Evolutionary conservation across 2,329 filamentous ascomycete species (phyloP), one percentile per base, ranked within the genome.

Genomic region (Cucurbitaria berberidis): DNA sequence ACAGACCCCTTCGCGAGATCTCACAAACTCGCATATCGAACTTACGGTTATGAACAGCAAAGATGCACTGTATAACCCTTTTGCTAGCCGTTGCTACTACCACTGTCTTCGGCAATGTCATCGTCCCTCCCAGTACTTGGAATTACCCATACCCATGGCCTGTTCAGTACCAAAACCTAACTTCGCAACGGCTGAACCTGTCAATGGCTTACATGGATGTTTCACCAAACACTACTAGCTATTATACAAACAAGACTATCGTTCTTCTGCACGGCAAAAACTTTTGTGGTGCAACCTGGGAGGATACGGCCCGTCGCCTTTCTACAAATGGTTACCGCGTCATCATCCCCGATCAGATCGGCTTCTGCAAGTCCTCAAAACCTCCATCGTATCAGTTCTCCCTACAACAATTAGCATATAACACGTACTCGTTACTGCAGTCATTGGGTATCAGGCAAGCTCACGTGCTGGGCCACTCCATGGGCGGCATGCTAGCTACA

Each of bases 171-270:
- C 82, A 80, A 68, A 72, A 68, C 36, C 79, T 84, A 60, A 70
- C 67, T 1, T 81, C 80, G 35, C 81, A 84, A 65, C 67, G 70
- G 13, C 74, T 78, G 42, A 66, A 76, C n/a, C 68, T 84, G 22
- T 75, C 81, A 36, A 84, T 84, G 82, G 81, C 81, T 15, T 84
- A 82, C 59, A 83, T 84, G 80, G 82, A 84, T 55, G 62, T 84
- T 21, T 45, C 68, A 11, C 79, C 80, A 7, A 67, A 61, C 1
- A 55, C 47, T 34, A 40, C 36, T 16, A 62, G 47, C 10, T 55
- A 73, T 41, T 76, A 74, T 51, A 74, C 72, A 36, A 79, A 76
- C 21, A 58, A 63, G 46, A 80, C 76, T 0, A 79, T 77, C 22
- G 69, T 83, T 8, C 75, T 84, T 29, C 67, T 84, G 15, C 82